Percentiles rank a stretch among this genome's conserved stretches.
These are phyloP conservation scores for Bipolaris sorokiniana DNA, from an alignment of 2,329 filamentous ascomycete species.

Conservation along the genomic window DNA sequence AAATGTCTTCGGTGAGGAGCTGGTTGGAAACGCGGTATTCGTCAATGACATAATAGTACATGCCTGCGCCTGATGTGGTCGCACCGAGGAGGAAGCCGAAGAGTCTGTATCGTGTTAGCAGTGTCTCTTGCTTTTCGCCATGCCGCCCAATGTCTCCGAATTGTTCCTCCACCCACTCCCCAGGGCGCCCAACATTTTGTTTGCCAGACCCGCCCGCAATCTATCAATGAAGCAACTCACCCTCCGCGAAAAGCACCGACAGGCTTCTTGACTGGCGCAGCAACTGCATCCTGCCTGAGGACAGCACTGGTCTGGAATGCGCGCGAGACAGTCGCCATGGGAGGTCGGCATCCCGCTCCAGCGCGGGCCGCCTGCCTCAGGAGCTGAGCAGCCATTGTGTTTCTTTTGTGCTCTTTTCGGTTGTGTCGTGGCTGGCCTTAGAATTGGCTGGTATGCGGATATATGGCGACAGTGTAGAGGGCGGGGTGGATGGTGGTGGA, in stretches of 20 bases:
- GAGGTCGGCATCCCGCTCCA: conserved; percentile 27
- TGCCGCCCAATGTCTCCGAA: background rate
- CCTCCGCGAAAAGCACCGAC: conserved; percentile 75
- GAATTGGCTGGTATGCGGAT: background rate
- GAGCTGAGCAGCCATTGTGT: conserved; percentile 54
- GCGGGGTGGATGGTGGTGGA: background rate
- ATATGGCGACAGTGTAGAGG: background rate
- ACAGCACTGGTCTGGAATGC: conserved; percentile 51
- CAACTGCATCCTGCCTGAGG: conserved; percentile 43
- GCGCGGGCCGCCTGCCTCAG: conserved; percentile 50
- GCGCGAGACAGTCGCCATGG: conserved; percentile 27
- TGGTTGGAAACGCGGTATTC: conserved; percentile 95
- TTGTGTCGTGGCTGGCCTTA: background rate
- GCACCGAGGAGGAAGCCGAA: conserved; percentile 91
- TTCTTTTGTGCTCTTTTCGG: conserved; percentile 1
- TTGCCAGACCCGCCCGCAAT: background rate
- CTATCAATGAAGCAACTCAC: conserved; percentile 54
- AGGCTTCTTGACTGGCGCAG: conserved; percentile 64
- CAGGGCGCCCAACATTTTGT: background rate
- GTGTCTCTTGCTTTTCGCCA: background rate
- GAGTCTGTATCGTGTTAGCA: conserved; percentile 61
- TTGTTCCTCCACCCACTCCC: background rate
- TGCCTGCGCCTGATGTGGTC: conserved; percentile 75
- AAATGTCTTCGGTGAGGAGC: conserved; percentile 92
- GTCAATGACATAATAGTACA: conserved; percentile 91